Base-by-base conservation (phyloP, 2,329 filamentous ascomycete species). In the Colletotrichum euphorbiae region DNA sequence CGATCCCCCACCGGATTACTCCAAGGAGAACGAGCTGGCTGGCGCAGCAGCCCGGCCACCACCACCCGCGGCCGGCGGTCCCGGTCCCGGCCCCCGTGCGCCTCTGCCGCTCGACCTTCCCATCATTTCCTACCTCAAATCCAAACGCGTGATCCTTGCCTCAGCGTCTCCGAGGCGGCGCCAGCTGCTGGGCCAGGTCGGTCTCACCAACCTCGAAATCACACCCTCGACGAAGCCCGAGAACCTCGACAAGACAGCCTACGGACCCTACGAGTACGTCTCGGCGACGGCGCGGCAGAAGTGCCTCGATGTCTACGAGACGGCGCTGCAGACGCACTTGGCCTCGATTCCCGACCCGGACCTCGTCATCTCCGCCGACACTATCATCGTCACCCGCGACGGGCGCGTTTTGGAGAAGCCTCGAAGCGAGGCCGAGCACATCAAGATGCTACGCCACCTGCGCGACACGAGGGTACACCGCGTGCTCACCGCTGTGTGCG, bases 361-460 rank as follows among this genome's bases (percentile, higher is more conserved):
- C 6, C 84, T 98, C 15, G 93, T 98, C 66, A 90, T 98, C 67
- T 90, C 94, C 0, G 95, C 95, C 40, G 95, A 98, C 78, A 98
- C 96, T 0, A 85, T 99, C 63, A 93, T 99, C 70, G 92, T 96
- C 13, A 91, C 89, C 9, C 85, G 88, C 11, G 82, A 87, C 45
- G 94, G 94, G 0, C 84, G 87, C 59, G 93, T 99, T 60, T 82
- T 99, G 3, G 96, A 99, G 84, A 99, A 99, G 82, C 96, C 96
- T 11, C 85, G 90, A 60, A 92, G 84, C 70, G 93, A 95, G 79
- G 87, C 86, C 6, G 91, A 97, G 46, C 96, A 99, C 79, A 82
- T 94, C 50, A 82, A 86, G 33, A 98, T 97, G 93, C 83, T 99
- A 70, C 91, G 90, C 78, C 86, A 88, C 77, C 83, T 99, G 75